Conservation (phyloP, 2,329 filamentous ascomycete species). For the Phyllosticta citrichinensis region DNA sequence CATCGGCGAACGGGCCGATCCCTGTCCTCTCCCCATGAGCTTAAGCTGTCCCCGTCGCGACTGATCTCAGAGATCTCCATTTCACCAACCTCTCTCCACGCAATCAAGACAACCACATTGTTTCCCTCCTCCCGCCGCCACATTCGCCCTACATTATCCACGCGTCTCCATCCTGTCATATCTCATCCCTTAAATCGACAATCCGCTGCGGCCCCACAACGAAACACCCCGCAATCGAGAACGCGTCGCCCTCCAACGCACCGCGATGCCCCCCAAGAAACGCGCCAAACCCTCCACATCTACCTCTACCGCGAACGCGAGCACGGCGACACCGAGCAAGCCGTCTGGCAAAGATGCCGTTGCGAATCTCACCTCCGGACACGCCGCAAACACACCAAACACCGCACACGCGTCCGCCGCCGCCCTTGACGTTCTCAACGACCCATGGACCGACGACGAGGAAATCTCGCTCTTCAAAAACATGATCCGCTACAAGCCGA, state of each 20-base stretch:
- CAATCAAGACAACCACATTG: neutral
- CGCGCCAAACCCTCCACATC: conserved; percentile 50
- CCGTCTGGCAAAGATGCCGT: conserved; percentile 30
- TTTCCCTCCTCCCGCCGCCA: neutral
- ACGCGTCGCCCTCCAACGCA: neutral
- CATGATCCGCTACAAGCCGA: conserved; percentile 93
- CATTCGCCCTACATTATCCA: neutral
- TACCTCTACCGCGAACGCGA: conserved; percentile 15
- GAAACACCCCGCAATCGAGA: neutral
- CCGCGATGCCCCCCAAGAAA: conserved; percentile 59
- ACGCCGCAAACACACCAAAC: conserved; percentile 20
- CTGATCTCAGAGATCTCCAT: neutral
- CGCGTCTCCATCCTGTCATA: neutral
- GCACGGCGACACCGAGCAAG: conserved; percentile 28
- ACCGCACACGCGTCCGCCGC: neutral
- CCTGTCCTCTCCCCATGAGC: neutral
- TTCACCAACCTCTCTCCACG: neutral
- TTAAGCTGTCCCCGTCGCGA: neutral
- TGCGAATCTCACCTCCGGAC: conserved; percentile 33
- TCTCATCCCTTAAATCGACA: neutral
- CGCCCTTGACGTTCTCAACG: conserved; percentile 41
- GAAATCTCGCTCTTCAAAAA: conserved; percentile 87
- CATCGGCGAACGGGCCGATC: neutral
- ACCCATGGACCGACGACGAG: conserved; percentile 92
- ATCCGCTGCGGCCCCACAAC: neutral